Conservation (phyloP, 148 eudicot genomes). For the Diospyros kaki region DNA sequence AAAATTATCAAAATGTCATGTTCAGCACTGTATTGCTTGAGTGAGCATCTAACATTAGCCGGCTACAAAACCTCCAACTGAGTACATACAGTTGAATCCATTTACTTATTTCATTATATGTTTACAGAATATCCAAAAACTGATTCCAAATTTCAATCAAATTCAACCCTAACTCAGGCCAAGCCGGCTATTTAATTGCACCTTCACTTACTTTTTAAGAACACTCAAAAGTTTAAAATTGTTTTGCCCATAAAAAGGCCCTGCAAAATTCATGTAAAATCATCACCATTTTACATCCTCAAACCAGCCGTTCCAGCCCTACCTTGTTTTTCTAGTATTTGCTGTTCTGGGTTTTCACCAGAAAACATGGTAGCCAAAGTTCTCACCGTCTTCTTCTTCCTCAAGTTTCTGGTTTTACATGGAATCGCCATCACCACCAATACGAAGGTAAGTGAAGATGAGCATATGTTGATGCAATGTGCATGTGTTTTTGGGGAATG, state of each 20-base stretch:
- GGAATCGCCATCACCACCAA: neutral
- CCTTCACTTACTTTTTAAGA: too few species aligned
- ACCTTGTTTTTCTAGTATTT: neutral
- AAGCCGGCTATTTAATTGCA: neutral
- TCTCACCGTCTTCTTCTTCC: constrained; percentile 2
- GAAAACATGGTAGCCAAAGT: neutral
- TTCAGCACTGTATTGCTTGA: neutral
- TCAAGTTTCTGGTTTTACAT: neutral
- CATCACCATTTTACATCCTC: neutral
- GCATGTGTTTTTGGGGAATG: too few species aligned
- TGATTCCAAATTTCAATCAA: neutral
- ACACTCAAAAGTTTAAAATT: too few species aligned
- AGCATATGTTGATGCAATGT: too few species aligned
- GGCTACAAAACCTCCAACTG: neutral
- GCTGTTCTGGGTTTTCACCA: neutral
- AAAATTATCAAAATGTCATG: too few species aligned
- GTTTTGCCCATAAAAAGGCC: neutral
- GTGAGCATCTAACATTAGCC: neutral
- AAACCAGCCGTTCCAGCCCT: too few species aligned
- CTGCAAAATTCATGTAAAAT: neutral
- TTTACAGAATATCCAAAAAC: neutral
- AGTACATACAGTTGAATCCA: neutral
- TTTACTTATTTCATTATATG: neutral
- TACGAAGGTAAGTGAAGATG: neutral
- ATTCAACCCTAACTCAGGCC: neutral